A percentile compares a stretch with the other conserved stretches of the same genome.
Evolutionary conservation across 2,329 filamentous ascomycete species (phyloP).

Genomic region (Calonectria pseudoreteaudii): DNA sequence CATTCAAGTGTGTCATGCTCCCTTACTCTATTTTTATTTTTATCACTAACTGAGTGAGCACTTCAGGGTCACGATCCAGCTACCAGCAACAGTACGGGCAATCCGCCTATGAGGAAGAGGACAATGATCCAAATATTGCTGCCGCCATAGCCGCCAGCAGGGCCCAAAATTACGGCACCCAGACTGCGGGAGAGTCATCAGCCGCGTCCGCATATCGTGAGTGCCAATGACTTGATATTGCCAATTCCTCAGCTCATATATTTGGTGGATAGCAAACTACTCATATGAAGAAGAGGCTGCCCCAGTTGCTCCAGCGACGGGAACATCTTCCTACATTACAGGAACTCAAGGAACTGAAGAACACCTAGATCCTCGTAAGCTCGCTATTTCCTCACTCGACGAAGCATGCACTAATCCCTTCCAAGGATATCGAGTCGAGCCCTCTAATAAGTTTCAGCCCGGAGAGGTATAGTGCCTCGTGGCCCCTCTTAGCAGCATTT

Average conservation of each 20-base stretch:
- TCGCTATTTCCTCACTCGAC: too few relatives aligned
- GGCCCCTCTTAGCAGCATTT: neutral
- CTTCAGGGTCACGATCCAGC: neutral
- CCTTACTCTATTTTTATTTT: neutral
- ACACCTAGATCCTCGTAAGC: constrained; percentile 53
- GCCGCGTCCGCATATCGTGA: constrained; percentile 34
- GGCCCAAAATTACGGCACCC: neutral
- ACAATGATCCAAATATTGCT: neutral
- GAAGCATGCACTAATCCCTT: constrained; percentile 22
- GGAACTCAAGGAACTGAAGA: constrained; percentile 37
- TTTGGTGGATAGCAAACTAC: neutral
- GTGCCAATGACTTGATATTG: neutral
- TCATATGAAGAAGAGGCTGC: neutral
- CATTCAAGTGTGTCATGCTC: constrained; percentile 11
- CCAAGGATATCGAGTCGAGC: constrained; percentile 56
- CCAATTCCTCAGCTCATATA: neutral
- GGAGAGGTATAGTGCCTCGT: constrained; percentile 50
- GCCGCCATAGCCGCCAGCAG: neutral
- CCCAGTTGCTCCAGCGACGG: neutral
- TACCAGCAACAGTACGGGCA: neutral
- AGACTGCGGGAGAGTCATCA: constrained; percentile 28
- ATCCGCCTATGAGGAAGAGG: neutral
- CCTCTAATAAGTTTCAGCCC: constrained; percentile 53
- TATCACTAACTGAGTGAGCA: neutral
- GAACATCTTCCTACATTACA: constrained; percentile 23